Evolutionary conservation across 495 filamentous ascomycete genomes (phyloP).

Genomic region (Aspergillus haitiensis): DNA sequence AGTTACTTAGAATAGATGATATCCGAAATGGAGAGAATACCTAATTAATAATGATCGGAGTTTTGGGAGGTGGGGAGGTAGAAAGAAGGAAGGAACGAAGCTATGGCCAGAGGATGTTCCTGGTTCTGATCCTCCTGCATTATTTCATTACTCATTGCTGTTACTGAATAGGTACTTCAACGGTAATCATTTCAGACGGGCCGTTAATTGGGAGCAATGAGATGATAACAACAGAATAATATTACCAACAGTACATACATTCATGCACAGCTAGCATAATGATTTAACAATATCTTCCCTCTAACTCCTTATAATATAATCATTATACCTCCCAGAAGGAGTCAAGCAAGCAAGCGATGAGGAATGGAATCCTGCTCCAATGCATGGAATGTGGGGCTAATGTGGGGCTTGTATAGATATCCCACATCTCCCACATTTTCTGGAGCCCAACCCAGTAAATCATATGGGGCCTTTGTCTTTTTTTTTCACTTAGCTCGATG

Average conservation of each 20-base stretch:
- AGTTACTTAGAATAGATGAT: neutral
- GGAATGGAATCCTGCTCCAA: neutral
- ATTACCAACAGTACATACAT: no score
- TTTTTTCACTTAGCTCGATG: neutral
- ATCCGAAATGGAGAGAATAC: neutral
- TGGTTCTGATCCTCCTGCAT: neutral
- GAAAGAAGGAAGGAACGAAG: constrained; percentile 5
- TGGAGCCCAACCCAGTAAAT: neutral
- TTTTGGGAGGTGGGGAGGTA: neutral
- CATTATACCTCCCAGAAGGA: no score
- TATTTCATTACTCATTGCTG: neutral
- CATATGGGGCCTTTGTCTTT: neutral
- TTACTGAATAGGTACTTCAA: neutral
- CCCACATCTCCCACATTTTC: neutral
- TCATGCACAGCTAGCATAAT: no score
- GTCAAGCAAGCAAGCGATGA: neutral
- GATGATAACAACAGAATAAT: neutral
- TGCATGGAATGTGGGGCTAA: neutral
- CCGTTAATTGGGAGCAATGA: neutral
- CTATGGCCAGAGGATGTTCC: constrained; percentile 17
- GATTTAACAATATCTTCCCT: no score
- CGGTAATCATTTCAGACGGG: no score
- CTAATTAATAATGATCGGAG: neutral
- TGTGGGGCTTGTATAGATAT: neutral
- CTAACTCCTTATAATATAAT: no score